phyloP scores from a whole-genome alignment of 768 basidiomycete genomes.

The Boletus subcaerulescens region DNA sequence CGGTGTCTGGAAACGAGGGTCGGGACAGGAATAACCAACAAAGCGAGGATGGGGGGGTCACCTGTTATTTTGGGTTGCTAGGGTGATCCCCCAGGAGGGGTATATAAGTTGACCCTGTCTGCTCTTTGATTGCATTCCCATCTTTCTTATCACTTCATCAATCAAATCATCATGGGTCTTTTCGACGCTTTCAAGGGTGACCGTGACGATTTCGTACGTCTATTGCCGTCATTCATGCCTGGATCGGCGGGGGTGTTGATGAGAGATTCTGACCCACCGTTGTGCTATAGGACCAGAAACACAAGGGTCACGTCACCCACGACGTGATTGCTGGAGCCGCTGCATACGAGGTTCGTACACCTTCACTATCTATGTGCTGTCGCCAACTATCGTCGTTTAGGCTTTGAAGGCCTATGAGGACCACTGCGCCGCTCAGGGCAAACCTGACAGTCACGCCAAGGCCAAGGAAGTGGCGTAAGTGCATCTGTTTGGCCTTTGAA shows the following conservation, averaged over 20 bases:
- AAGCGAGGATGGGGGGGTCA: neutral
- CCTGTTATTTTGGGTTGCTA: conserved; percentile 14
- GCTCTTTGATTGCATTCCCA: neutral
- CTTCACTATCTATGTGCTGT: neutral
- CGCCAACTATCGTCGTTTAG: neutral
- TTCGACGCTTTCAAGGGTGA: neutral
- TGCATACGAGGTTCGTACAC: conserved; percentile 16
- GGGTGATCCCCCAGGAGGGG: conserved; percentile 7
- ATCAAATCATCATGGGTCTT: conserved; percentile 13
- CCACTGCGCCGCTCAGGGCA: conserved; percentile 8
- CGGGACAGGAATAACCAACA: conserved; percentile 12
- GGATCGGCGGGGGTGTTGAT: neutral
- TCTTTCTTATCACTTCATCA: neutral
- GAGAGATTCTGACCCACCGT: neutral
- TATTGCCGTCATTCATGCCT: neutral
- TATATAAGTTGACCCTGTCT: conserved; percentile 17
- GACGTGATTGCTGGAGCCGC: conserved; percentile 18
- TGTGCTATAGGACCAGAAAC: conserved; percentile 4
- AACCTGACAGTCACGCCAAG: conserved; percentile 19
- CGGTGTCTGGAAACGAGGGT: conserved; percentile 11
- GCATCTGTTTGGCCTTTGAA: neutral
- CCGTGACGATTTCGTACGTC: conserved; percentile 5
- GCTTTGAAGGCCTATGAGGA: conserved; percentile 20
- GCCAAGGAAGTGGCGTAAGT: conserved; percentile 17
- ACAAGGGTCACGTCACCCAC: conserved; percentile 14